phyloP scores from a whole-genome alignment of 1,284 basidiomycete genomes.

The Rhodotorula sp. region DNA sequence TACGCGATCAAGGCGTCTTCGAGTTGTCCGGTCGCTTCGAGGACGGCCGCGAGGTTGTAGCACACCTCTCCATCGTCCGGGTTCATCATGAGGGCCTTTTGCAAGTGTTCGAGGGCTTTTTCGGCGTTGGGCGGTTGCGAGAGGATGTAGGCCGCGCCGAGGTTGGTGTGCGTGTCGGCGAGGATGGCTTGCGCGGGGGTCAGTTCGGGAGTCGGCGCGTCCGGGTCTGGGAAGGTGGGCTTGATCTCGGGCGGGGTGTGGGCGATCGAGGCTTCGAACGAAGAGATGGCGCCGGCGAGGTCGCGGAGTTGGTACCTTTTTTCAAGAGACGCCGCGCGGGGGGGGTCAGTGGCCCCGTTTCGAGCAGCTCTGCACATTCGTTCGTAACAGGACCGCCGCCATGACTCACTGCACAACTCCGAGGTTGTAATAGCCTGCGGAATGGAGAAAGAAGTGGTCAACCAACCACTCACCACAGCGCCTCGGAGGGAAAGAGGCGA shows the following conservation, averaged over 20 bases:
- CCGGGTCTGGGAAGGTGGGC: constrained; percentile 12
- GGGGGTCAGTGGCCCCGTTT: not conserved
- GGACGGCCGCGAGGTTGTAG: constrained; percentile 38
- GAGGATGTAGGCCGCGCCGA: constrained; percentile 41
- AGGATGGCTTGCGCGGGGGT: constrained; percentile 33
- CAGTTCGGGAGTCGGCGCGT: constrained; percentile 15
- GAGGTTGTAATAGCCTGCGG: constrained; percentile 39
- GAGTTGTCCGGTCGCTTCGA: constrained; percentile 36
- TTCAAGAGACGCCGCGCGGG: not conserved
- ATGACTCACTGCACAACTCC: constrained; percentile 38
- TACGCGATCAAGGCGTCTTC: constrained; percentile 39
- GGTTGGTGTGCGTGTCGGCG: constrained; percentile 40
- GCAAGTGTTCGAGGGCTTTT: constrained; percentile 38
- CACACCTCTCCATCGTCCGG: constrained; percentile 41
- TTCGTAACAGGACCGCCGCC: too few species aligned
- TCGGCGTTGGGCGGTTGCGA: constrained; percentile 31
- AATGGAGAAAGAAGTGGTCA: not conserved
- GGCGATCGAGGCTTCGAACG: constrained; percentile 30
- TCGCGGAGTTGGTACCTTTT: constrained; percentile 33
- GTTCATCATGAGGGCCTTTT: constrained; percentile 38
- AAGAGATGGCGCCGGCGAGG: constrained; percentile 30
- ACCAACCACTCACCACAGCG: too few species aligned
- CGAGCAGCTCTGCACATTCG: not conserved
- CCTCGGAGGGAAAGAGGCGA: not conserved
- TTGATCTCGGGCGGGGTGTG: constrained; percentile 21